These are phyloP conservation scores for Luvunga scandens DNA, from an alignment of 345 rosid genomes.

Conservation along the genomic window DNA sequence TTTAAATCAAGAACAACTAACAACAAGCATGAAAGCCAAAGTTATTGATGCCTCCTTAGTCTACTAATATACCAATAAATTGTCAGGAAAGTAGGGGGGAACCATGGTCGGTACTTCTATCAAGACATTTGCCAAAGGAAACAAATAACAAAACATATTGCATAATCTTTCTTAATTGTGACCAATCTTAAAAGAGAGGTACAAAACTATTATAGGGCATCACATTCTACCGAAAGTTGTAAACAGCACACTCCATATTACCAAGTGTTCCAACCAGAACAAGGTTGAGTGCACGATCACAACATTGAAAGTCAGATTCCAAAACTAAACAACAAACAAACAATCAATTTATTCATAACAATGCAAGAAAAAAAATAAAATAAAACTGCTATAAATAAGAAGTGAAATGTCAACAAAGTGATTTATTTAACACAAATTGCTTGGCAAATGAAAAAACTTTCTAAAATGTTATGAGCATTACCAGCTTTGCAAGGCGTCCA, in stretches of 20 bases:
- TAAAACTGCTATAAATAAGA: not conserved
- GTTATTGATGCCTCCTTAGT: not conserved
- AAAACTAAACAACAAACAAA: not conserved
- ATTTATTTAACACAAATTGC: not conserved
- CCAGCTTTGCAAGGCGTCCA: constrained; percentile 88
- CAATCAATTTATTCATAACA: not conserved
- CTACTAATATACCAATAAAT: not conserved
- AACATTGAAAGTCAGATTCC: not conserved
- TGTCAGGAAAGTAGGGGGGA: not conserved
- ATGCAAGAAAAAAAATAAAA: not conserved
- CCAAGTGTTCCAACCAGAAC: not conserved
- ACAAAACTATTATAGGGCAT: not conserved
- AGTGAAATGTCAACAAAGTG: not conserved
- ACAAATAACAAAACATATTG: not conserved
- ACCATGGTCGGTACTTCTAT: not conserved
- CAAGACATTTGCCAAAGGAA: not conserved
- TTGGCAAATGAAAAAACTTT: not conserved
- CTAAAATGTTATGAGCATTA: constrained; percentile 28
- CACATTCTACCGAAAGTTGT: not conserved
- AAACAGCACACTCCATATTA: not conserved
- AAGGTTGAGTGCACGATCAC: not conserved
- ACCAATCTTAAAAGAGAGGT: not conserved
- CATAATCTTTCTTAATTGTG: not conserved
- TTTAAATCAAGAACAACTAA: not conserved
- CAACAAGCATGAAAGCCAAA: not conserved